phyloP scores from a whole-genome alignment of 176 grass and related monocot genomes.

The Paspalum vaginatum region DNA sequence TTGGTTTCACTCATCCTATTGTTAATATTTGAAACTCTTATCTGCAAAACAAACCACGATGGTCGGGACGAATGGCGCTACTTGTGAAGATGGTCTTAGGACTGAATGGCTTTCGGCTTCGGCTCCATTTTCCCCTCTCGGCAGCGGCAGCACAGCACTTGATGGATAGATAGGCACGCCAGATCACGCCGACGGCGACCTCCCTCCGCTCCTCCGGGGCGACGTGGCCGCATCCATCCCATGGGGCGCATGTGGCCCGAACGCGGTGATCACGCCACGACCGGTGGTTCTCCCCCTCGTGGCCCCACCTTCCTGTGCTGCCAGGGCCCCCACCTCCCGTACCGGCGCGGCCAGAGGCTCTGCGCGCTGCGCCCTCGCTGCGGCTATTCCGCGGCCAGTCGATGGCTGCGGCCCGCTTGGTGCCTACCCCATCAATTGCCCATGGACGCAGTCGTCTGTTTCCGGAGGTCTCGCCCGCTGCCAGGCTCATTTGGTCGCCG shows the following conservation, averaged over 20 bases:
- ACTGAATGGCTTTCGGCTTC: too few species aligned
- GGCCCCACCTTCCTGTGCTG: conserved; percentile 4
- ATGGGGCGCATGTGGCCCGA: conserved; percentile 45
- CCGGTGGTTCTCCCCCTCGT: not conserved
- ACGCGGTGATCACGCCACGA: not conserved
- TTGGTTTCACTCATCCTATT: too few species aligned
- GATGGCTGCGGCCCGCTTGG: conserved; percentile 16
- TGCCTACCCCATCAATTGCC: not conserved
- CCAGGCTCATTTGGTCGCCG: not conserved
- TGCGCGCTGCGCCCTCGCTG: not conserved
- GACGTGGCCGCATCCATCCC: conserved; percentile 55
- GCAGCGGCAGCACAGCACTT: too few species aligned
- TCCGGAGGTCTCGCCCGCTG: not conserved
- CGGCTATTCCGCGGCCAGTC: conserved; percentile 23
- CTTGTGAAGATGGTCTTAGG: too few species aligned
- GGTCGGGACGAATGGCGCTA: too few species aligned
- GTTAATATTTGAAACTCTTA: too few species aligned
- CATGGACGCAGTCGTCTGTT: not conserved
- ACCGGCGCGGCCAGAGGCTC: conserved; percentile 18
- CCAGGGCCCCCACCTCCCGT: not conserved
- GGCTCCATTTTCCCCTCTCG: too few species aligned
- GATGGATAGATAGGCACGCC: conserved; percentile 25
- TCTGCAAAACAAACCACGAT: too few species aligned
- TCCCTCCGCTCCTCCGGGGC: not conserved
- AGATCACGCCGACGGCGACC: conserved; percentile 50